Conservation (phyloP, 352 stramenopile species). For the Phytophthora fragariaefolia region DNA sequence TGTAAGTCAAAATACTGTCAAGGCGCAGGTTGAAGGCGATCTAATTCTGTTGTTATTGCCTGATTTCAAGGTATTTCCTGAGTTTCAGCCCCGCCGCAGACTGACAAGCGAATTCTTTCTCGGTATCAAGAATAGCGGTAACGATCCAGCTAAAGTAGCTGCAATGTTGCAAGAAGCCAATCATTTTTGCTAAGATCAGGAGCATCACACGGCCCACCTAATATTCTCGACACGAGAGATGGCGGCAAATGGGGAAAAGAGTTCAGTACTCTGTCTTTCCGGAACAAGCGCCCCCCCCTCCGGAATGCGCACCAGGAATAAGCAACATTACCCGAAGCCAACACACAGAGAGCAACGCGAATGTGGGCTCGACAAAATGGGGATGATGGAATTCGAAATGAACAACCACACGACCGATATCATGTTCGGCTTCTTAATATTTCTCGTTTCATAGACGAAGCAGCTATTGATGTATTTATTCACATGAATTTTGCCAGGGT, state of each 20-base stretch:
- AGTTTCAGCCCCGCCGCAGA: slow-evolving; percentile 1
- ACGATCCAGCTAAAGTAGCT: background rate
- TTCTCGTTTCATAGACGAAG: slow-evolving; percentile 10
- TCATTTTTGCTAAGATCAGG: slow-evolving; percentile 6
- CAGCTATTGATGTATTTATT: slow-evolving; percentile 8
- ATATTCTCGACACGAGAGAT: slow-evolving; percentile 13
- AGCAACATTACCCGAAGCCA: too few species aligned
- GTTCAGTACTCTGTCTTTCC: background rate
- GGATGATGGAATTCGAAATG: slow-evolving; percentile 5
- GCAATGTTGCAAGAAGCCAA: slow-evolving; percentile 10
- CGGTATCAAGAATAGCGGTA: background rate
- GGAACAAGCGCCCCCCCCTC: background rate
- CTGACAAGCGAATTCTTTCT: background rate
- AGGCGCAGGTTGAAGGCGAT: slow-evolving; percentile 18
- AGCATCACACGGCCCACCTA: background rate
- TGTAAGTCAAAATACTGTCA: slow-evolving; percentile 8
- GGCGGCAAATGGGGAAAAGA: background rate
- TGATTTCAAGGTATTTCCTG: background rate
- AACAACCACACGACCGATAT: slow-evolving; percentile 1
- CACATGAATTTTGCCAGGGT: background rate
- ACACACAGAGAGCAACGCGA: background rate
- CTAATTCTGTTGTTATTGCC: background rate
- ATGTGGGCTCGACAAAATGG: slow-evolving; percentile 9
- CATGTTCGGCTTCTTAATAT: slow-evolving; percentile 13
- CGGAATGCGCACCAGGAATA: background rate